Evolutionary conservation across 2,329 filamentous ascomycete species (phyloP), one percentile per base, ranked within the genome.

Genomic region (Sclerotinia nivalis): DNA sequence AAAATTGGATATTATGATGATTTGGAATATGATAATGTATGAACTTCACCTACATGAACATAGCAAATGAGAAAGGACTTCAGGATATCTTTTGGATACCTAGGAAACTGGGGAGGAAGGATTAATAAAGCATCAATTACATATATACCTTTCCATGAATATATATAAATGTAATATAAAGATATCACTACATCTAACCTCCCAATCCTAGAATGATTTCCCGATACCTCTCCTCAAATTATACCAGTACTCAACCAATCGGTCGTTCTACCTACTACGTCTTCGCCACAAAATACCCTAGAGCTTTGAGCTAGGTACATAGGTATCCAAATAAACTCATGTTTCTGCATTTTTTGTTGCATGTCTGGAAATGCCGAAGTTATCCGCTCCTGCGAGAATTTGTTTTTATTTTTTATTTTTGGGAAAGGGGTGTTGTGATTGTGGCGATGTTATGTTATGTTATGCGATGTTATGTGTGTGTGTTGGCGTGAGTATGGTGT

Each of bases 1-100:
- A 15, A 43, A 12, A n/a, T 40, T 43, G 31, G n/a, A 22, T 34
- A 45, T 49, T n/a, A 52, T 52, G n/a, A 52, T 37, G 61, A 65
- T 52, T 52, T 28, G 28, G 47, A n/a, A 65, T 65, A 40, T 65
- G 47, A 65, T 65, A 52, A 65, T 65, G 61, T 65, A 40, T 52
- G 43, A 28, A 52, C 15, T 28, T 28, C 34, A 40, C 15, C n/a
- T 10, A 22, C 6, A 28, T 52, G 34, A 8, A n/a, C 34, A 40
- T 40, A 20, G n/a, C 31, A 52, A 18, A 28, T 40, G 5, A 52
- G 37, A 25, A 59, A 28, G 28, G 9, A 52, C 4, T 40, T 28
- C 2, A 20, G 47, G 22, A 43, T 64, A 40, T 22, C 15, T 65
- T 10, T 52, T 64, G 47, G 15, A 64, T 52, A 20, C 15, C 31